Conservation (phyloP, 352 stramenopile species). For the Pythium grandisporangium region DNA sequence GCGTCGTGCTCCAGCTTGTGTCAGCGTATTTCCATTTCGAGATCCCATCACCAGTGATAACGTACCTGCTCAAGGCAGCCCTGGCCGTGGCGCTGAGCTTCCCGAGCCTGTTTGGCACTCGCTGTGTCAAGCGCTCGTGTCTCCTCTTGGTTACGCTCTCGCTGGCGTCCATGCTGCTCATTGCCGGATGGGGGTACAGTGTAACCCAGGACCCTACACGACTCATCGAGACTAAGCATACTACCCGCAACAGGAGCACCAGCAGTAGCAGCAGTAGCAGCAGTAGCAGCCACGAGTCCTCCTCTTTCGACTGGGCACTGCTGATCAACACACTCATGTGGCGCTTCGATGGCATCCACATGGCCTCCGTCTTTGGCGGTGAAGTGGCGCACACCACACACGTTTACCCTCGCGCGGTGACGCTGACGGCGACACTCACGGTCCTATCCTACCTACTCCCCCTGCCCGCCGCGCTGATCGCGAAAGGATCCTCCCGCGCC, state of each 20-base stretch:
- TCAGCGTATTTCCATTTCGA: neutral
- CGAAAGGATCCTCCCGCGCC: slow-evolving; percentile 29
- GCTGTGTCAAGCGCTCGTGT: neutral
- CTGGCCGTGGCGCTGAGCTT: slow-evolving; percentile 1
- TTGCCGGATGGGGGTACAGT: no score
- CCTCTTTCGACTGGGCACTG: slow-evolving; percentile 60
- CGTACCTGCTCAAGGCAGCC: slow-evolving; percentile 2
- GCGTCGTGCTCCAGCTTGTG: slow-evolving; percentile 1
- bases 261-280: no score
- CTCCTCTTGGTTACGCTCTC: neutral
- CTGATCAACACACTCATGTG: slow-evolving; percentile 92
- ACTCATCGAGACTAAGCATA: no score
- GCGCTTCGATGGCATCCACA: slow-evolving; percentile 91
- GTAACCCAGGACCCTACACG: no score
- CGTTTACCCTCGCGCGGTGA: slow-evolving; percentile 47
- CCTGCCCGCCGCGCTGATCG: slow-evolving; percentile 4
- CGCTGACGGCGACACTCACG: slow-evolving; percentile 51
- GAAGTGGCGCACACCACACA: slow-evolving; percentile 64
- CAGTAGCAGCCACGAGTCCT: no score
- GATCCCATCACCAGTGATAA: neutral
- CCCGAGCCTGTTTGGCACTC: neutral
- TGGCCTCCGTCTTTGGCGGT: slow-evolving; percentile 68
- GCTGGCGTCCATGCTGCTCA: neutral
- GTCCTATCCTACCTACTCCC: slow-evolving; percentile 14
- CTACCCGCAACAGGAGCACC: no score